Base-by-base conservation (phyloP, 306 rosid genomes). In the Fagus sylvatica region DNA sequence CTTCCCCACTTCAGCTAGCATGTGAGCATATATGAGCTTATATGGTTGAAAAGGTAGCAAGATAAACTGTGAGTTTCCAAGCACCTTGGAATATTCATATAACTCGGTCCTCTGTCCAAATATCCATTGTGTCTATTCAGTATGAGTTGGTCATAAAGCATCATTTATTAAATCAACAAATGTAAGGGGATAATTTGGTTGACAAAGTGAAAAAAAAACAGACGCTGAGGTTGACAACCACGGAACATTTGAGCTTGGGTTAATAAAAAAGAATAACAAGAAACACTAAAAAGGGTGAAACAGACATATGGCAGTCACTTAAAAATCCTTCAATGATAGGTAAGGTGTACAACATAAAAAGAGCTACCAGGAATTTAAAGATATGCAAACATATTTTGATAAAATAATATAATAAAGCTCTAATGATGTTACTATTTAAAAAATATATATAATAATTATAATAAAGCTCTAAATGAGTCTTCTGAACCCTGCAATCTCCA, bases 1-100 rank as follows among this genome's bases (percentile, higher is more conserved):
- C 82, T 84, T 94, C 72, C 98, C 98, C 69, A 94, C 90, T 89
- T 94, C 97, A 62, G 93, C 98, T 60, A 94, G 88, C 98, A 94
- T 94, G 86, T 89, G 76, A 10, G 98, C 98, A 82, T 94, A 92
- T 72, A 92, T 57, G 71, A 94, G 93, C 89, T 92, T 94, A 90
- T 94, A 94, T 49, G 98, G 98, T 62, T 90, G 97, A 82, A 94
- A 92, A 19, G 96, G 87, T 75, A 83, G 92, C 80, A 94, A 85
- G 61, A 90, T 82, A 84, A 89, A 94, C 92, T 94, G 98, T 72
- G 98, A 92, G 83, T 92, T 94, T 70, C 98, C 98, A 76, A 89
- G 92, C 80, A 94, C 89, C 87, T 89, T 94, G 2, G 98, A 90
- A 70, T 94, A 92, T 84, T 94, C 98, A 8, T 94, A 94, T 71